Percentiles rank a stretch among this genome's conserved stretches.
phyloP scores from a whole-genome alignment of 371 early-diverging fungal species.

The Apophysomyces sp. region DNA sequence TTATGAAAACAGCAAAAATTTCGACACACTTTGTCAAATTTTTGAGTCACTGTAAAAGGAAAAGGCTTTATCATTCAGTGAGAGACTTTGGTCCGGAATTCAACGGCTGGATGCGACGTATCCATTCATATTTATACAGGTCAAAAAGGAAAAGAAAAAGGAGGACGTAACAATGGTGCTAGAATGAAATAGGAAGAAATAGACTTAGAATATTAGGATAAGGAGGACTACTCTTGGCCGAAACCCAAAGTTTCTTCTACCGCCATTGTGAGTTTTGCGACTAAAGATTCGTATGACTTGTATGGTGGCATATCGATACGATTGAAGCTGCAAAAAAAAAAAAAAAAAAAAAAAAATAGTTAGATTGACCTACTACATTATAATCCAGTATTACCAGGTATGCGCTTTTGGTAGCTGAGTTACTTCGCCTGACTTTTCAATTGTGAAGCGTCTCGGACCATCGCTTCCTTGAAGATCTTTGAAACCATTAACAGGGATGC shows the following conservation, averaged over 20 bases:
- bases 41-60: no score
- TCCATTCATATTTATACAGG: not conserved
- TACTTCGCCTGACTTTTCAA: constrained; percentile 91
- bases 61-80: no score
- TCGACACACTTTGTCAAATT: no score
- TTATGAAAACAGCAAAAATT: no score
- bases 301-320: constrained; percentile 95
- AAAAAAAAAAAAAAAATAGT: no score
- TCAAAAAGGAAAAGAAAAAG: not conserved
- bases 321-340: constrained; percentile 79
- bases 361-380: not conserved
- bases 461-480: constrained; percentile 96
- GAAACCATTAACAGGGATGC: constrained; percentile 98
- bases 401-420: constrained; percentile 89
- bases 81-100: no score
- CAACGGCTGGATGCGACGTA: no score
- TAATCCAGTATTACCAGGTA: constrained; percentile 73
- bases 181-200: not conserved
- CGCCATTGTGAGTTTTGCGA: constrained; percentile 84
- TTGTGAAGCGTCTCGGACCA: constrained; percentile 94
- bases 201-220: not conserved
- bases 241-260: constrained; percentile 92
- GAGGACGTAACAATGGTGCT: no score
- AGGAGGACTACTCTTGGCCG: constrained; percentile 65
- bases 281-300: constrained; percentile 65